These are phyloP conservation scores for Teunomyces lycoperdinae DNA, from an alignment of 805 yeast species.

Conservation along the genomic window DNA sequence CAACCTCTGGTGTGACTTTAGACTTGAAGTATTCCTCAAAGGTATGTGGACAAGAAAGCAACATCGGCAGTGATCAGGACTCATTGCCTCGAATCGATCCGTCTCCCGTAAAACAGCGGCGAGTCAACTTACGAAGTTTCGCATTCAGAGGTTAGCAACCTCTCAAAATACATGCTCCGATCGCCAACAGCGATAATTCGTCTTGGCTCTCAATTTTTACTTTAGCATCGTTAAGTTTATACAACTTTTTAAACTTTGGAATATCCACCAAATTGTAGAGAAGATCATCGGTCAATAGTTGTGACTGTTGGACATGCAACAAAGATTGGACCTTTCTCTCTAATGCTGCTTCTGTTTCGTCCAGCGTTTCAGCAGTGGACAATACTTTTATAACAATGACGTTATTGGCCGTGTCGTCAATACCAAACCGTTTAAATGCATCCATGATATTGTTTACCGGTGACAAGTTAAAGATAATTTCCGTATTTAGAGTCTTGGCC, in stretches of 20 bases:
- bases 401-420: slow-evolving; percentile 46
- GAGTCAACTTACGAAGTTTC: slow-evolving; percentile 11
- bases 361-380: slow-evolving; percentile 23
- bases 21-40: not conserved
- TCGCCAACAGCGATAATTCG: slow-evolving; percentile 39
- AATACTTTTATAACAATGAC: slow-evolving; percentile 53
- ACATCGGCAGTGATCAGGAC: not conserved
- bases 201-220: slow-evolving; percentile 14
- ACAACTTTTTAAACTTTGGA: slow-evolving; percentile 32
- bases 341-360: not conserved
- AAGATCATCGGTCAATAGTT: not conserved
- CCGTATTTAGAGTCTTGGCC: slow-evolving; percentile 69
- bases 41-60: slow-evolving; percentile 1
- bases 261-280: slow-evolving; percentile 17
- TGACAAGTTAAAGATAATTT: slow-evolving; percentile 63
- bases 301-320: not conserved
- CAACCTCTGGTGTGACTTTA: not conserved
- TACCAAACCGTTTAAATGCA: slow-evolving; percentile 68
- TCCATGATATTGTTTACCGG: slow-evolving; percentile 73
- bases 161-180: slow-evolving; percentile 48
- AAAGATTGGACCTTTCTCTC: not conserved
- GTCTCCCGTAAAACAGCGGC: not conserved
- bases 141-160: slow-evolving; percentile 33
- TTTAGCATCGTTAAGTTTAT: slow-evolving; percentile 34
- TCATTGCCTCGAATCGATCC: slow-evolving; percentile 1